Conservation (phyloP, 1,139 yeast genomes). For the Sugiyamaella novakii region DNA sequence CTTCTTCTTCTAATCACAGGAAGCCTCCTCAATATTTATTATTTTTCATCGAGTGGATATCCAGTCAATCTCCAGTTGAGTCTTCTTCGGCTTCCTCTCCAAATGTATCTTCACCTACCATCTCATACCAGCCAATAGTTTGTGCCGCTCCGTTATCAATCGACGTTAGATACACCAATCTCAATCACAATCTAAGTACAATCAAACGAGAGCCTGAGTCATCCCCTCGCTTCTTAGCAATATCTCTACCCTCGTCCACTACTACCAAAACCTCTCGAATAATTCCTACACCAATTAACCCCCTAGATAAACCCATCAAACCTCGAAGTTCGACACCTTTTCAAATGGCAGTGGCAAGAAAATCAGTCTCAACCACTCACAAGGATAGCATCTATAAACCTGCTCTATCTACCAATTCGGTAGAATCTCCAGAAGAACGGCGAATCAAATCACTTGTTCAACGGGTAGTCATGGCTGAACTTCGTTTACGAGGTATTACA, state of each 20-base stretch:
- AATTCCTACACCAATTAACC: slow-evolving; percentile 5
- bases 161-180: background rate
- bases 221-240: slow-evolving; percentile 12
- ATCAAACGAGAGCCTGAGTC: slow-evolving; percentile 10
- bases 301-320: slow-evolving; percentile 11
- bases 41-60: slow-evolving; percentile 17
- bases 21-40: slow-evolving; percentile 17
- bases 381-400: slow-evolving; percentile 22
- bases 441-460: slow-evolving; percentile 28
- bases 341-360: slow-evolving; percentile 23
- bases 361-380: slow-evolving; percentile 15
- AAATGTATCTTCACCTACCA: background rate
- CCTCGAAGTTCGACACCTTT: slow-evolving; percentile 24
- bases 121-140: slow-evolving; percentile 6
- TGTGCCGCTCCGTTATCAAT: slow-evolving; percentile 18
- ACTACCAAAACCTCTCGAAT: background rate
- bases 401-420: slow-evolving; percentile 1
- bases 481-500: slow-evolving; percentile 39
- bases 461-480: slow-evolving; percentile 39
- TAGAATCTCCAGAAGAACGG: slow-evolving; percentile 20
- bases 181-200: background rate
- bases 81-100: background rate
- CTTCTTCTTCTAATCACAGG: no score
- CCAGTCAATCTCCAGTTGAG: background rate
- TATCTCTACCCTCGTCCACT: background rate